phyloP scores from a whole-genome alignment of 768 basidiomycete genomes.

The Dendrothele bispora region DNA sequence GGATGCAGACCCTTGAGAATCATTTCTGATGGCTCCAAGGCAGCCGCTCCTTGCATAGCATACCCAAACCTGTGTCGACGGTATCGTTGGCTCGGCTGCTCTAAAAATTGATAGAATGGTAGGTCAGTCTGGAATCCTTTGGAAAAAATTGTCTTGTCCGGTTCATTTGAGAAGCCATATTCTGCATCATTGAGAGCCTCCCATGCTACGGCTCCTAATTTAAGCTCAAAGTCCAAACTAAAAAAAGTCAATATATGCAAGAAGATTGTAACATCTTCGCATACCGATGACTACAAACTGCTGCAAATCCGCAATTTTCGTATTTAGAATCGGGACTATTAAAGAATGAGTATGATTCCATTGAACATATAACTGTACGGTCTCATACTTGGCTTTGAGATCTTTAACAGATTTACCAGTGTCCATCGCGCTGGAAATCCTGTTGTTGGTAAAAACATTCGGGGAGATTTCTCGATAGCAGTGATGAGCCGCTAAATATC shows the following conservation, averaged over 20 bases:
- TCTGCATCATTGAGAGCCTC: neutral
- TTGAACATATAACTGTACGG: no score
- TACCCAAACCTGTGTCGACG: neutral
- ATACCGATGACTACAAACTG: slow-evolving; percentile 18
- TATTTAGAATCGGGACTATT: slow-evolving; percentile 17
- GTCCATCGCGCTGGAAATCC: slow-evolving; percentile 34
- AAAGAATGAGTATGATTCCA: no score
- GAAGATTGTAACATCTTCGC: neutral
- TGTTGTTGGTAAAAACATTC: slow-evolving; percentile 38
- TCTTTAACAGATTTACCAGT: slow-evolving; percentile 28
- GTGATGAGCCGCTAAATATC: slow-evolving; percentile 37
- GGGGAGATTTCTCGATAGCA: slow-evolving; percentile 36
- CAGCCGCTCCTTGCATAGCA: neutral
- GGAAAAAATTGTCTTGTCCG: neutral
- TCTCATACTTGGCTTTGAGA: no score
- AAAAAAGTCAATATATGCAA: no score
- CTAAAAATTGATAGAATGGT: neutral
- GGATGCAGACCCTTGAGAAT: neutral
- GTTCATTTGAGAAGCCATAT: neutral
- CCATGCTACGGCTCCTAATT: neutral
- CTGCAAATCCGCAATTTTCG: slow-evolving; percentile 18
- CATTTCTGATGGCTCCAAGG: neutral
- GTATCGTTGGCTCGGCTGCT: neutral
- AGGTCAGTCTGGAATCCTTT: neutral
- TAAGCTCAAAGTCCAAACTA: no score